Percentiles rank a stretch among this genome's conserved stretches.
Evolutionary conservation across 331 rosid species (phyloP).

Genomic region (Acacia concinna): DNA sequence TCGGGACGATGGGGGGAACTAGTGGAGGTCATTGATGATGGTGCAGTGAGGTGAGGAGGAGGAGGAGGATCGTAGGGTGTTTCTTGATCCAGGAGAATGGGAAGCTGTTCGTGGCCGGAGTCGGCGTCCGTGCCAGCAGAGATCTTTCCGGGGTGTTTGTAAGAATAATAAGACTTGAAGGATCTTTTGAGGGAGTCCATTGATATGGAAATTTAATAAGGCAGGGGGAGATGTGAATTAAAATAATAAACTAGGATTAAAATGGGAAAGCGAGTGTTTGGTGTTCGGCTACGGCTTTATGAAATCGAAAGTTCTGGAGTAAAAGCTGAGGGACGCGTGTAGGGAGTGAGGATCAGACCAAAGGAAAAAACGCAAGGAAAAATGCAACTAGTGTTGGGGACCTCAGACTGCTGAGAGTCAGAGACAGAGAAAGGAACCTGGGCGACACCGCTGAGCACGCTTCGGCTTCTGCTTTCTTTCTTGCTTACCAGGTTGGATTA

Average conservation of each 20-base stretch:
- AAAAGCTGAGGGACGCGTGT: conserved; percentile 2
- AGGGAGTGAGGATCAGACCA: not conserved
- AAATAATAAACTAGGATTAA: not conserved
- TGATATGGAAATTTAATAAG: conserved; percentile 22
- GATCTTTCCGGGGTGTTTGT: conserved; percentile 36
- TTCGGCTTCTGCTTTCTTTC: not conserved
- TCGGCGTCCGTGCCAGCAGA: conserved; percentile 40
- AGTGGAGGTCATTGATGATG: not conserved
- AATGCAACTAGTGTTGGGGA: not conserved
- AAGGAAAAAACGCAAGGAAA: not conserved
- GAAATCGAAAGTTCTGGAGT: not conserved
- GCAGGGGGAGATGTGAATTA: not conserved
- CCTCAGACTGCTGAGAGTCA: not conserved
- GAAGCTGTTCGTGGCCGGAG: conserved; percentile 48
- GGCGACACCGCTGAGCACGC: not conserved
- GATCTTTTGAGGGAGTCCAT: conserved; percentile 61
- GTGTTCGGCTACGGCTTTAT: not conserved
- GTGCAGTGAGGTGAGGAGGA: not conserved
- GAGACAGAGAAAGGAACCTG: not conserved
- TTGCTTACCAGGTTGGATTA: not conserved
- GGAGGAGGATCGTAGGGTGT: not conserved
- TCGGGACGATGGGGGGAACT: conserved; percentile 33
- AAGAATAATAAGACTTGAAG: conserved; percentile 51
- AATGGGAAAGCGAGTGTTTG: not conserved
- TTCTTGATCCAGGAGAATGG: conserved; percentile 55